phyloP scores from a whole-genome alignment of 768 basidiomycete genomes.

The Sporobolomyces phaffii region DNA sequence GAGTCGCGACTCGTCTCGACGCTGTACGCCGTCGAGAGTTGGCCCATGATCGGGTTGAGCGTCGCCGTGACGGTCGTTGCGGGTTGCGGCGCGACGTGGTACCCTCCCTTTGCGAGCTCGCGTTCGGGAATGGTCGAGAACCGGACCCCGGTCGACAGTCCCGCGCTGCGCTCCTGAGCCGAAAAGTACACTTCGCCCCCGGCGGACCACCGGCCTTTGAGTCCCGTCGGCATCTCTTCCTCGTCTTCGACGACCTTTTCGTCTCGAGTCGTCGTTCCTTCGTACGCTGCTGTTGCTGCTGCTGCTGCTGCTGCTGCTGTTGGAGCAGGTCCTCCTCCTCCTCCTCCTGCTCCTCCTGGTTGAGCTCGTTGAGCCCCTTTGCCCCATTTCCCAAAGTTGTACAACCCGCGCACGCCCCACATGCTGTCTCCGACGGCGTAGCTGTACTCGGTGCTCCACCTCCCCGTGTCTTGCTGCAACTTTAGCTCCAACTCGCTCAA shows the following conservation, averaged over 20 bases:
- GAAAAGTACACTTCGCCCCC: constrained; percentile 93
- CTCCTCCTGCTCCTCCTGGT: background rate
- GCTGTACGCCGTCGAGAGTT: constrained; percentile 83
- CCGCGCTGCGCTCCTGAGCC: constrained; percentile 83
- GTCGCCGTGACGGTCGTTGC: constrained; percentile 91
- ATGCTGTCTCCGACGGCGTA: constrained; percentile 92
- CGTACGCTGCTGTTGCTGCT: too few species aligned
- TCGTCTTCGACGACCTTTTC: constrained; percentile 66
- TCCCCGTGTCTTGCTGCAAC: constrained; percentile 84
- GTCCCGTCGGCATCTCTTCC: constrained; percentile 82
- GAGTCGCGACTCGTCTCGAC: constrained; percentile 80
- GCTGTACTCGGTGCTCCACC: constrained; percentile 88
- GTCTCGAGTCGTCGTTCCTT: too few species aligned
- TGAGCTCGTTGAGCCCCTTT: constrained; percentile 27
- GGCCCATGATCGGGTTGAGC: constrained; percentile 94
- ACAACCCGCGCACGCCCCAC: constrained; percentile 79
- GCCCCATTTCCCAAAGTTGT: constrained; percentile 79
- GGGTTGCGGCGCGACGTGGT: constrained; percentile 66
- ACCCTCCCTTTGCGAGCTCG: too few species aligned
- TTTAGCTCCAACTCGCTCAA: constrained; percentile 61
- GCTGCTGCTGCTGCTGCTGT: constrained; percentile 16
- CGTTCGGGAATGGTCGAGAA: constrained; percentile 87
- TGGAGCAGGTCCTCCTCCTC: too few species aligned
- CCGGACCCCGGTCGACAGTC: constrained; percentile 92
- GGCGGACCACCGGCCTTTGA: constrained; percentile 81